Percentiles rank a stretch among this genome's conserved stretches.
Evolutionary conservation across 768 basidiomycete species (phyloP).

Genomic region (Sarcodon sp.): DNA sequence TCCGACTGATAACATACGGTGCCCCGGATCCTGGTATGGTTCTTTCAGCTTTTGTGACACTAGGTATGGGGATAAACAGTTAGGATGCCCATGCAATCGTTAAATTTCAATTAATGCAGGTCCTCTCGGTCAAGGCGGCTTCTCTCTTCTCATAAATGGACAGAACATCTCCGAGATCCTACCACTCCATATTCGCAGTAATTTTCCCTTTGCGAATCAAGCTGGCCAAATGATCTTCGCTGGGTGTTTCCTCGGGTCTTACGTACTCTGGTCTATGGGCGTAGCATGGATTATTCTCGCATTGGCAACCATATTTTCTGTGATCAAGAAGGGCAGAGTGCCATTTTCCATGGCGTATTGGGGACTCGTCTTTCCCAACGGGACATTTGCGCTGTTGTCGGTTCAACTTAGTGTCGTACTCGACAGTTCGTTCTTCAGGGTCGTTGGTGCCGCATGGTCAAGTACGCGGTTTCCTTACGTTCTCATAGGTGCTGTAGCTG

Average conservation of each 20-base stretch:
- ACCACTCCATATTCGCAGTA: constrained; percentile 15
- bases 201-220: constrained; percentile 18
- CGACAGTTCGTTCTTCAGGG: constrained; percentile 36
- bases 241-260: constrained; percentile 31
- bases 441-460: constrained; percentile 40
- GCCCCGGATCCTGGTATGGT: constrained; percentile 25
- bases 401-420: constrained; percentile 35
- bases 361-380: constrained; percentile 46
- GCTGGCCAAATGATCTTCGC: constrained; percentile 30
- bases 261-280: constrained; percentile 41
- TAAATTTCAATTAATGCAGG: constrained; percentile 6
- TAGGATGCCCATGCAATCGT: background rate
- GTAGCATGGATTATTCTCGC: constrained; percentile 37
- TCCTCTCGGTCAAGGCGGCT: constrained; percentile 40
- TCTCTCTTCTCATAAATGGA: constrained; percentile 28
- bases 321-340: constrained; percentile 18
- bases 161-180: constrained; percentile 21
- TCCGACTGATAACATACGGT: constrained; percentile 28
- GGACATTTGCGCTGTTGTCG: constrained; percentile 34
- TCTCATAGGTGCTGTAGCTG: background rate
- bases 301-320: constrained; percentile 23
- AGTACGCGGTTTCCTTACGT: constrained; percentile 18
- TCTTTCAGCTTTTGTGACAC: constrained; percentile 32
- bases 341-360: constrained; percentile 36
- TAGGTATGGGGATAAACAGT: constrained; percentile 13